Base-by-base conservation (phyloP, 2,329 filamentous ascomycete species). In the Diaporthe caulivora region DNA sequence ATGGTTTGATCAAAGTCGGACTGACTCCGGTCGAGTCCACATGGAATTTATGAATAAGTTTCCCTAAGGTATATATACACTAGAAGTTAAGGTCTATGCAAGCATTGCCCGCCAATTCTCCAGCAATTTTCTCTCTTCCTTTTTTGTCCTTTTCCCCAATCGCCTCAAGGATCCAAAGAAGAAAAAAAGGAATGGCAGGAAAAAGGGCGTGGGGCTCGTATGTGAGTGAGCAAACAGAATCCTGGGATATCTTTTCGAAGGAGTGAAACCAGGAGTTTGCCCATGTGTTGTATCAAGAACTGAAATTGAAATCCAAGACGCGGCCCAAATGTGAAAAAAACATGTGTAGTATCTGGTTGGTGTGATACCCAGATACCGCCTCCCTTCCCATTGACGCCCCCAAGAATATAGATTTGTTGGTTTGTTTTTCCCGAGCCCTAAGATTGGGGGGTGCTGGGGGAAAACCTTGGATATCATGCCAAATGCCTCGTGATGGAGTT, bases 21-120 rank as follows among this genome's bases (percentile, higher is more conserved):
- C 62, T 53, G 6, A n/a, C n/a, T 21, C 53, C 17, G n/a, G 31
- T 34, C 13, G 17, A 67, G 62, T 53, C 62, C 47, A 34, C 34
- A 10, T 40, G 53, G 47, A 44, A 53, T 69, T 40, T 11, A 49
- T 11, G 11, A 47, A 57, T 70, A 70, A 64, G 21, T 70, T 70
- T 72, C 44, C 42, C 31, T 64, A 69, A 74, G 67, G 55, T 74
- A 29, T 74, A 29, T 74, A 73, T 72, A 74, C 73, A 74, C 34
- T 73, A 74, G 73, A 74, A 74, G n/a, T 73, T 74, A 65, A 54
- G 51, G 64, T 60, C 73, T 74, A 74, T 74, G 73, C 73, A 70
- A 71, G 73, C 73, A 70, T 71, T 49, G 44, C 69, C 69, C 55
- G 42, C 73, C 55, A 34, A 21, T 40, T 67, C 37, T 67, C 58